A percentile compares a stretch with the other conserved stretches of the same genome.
Evolutionary conservation across 306 rosid genomes (phyloP).

Genomic region (Cicer bijugum): DNA sequence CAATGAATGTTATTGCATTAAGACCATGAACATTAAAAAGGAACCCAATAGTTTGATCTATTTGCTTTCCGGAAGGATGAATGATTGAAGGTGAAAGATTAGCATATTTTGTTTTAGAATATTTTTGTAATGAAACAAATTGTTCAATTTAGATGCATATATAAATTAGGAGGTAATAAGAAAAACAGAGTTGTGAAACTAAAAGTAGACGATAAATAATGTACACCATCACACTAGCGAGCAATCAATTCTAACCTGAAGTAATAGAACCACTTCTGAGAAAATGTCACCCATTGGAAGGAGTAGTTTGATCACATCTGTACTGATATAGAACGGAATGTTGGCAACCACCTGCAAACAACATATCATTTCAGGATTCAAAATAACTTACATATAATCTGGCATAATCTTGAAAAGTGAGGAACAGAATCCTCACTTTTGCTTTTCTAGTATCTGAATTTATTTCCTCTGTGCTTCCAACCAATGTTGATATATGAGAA

Average conservation of each 20-base stretch:
- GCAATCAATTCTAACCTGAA: conserved; percentile 63
- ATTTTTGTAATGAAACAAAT: too few relatives aligned
- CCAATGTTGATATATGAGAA: conserved; percentile 61
- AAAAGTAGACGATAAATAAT: background rate
- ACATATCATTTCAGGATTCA: conserved; percentile 38
- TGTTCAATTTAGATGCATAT: too few relatives aligned
- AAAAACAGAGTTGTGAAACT: background rate
- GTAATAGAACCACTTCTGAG: conserved; percentile 80
- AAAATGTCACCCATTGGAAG: conserved; percentile 96
- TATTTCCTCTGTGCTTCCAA: conserved; percentile 47
- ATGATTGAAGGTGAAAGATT: too few relatives aligned
- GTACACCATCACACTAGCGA: conserved; percentile 5
- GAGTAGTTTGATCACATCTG: conserved; percentile 78
- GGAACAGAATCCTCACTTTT: conserved; percentile 63
- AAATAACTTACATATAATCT: conserved; percentile 15
- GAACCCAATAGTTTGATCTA: background rate
- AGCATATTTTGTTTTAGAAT: too few relatives aligned
- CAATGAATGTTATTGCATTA: conserved; percentile 3
- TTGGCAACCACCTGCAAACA: conserved; percentile 79
- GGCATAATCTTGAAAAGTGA: conserved; percentile 27
- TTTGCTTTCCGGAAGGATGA: too few relatives aligned
- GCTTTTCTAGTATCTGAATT: conserved; percentile 59
- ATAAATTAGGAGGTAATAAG: background rate
- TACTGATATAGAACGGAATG: conserved; percentile 85
- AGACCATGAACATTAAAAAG: background rate